A percentile compares a stretch with the other conserved stretches of the same genome.
Evolutionary conservation across 202 grass and related monocot genomes (phyloP).

Genomic region (Brachypodium distachyon): DNA sequence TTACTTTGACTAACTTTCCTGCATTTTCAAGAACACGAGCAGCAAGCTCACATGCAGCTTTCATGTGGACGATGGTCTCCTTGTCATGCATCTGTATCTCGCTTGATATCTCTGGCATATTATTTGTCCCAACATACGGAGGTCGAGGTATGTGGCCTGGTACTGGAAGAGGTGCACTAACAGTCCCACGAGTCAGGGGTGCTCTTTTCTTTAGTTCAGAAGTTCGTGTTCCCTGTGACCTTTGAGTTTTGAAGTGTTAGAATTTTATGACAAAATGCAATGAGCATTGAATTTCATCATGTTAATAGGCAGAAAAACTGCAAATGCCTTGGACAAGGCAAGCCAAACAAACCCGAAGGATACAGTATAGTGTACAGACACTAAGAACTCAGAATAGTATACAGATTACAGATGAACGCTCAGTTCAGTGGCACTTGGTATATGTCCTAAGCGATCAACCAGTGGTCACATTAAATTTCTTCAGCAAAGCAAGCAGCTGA

Average conservation of each 20-base stretch:
- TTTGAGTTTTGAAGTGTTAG: conserved; percentile 25
- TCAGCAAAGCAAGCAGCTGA: not conserved
- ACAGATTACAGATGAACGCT: not conserved
- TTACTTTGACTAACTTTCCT: conserved; percentile 83
- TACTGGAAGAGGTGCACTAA: conserved; percentile 60
- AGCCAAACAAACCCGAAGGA: no score
- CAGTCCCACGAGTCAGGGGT: conserved; percentile 54
- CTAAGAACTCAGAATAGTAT: no score
- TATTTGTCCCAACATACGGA: conserved; percentile 54
- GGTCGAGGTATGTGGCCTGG: conserved; percentile 59
- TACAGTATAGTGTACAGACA: no score
- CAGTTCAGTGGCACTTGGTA: not conserved
- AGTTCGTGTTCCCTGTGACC: conserved; percentile 24
- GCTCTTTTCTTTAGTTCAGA: conserved; percentile 44
- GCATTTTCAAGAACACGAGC: conserved; percentile 78
- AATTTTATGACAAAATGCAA: no score
- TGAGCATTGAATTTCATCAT: no score
- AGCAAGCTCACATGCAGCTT: conserved; percentile 70
- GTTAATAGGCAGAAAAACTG: no score
- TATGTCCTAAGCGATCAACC: not conserved
- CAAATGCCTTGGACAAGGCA: no score
- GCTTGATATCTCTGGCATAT: conserved; percentile 53
- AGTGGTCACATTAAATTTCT: not conserved
- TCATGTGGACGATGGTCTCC: conserved; percentile 68
- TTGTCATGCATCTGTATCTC: conserved; percentile 75